A percentile compares a stretch with the other conserved stretches of the same genome.
phyloP scores from a whole-genome alignment of 2,329 filamentous ascomycete species.

The Aspergillus sp. region DNA sequence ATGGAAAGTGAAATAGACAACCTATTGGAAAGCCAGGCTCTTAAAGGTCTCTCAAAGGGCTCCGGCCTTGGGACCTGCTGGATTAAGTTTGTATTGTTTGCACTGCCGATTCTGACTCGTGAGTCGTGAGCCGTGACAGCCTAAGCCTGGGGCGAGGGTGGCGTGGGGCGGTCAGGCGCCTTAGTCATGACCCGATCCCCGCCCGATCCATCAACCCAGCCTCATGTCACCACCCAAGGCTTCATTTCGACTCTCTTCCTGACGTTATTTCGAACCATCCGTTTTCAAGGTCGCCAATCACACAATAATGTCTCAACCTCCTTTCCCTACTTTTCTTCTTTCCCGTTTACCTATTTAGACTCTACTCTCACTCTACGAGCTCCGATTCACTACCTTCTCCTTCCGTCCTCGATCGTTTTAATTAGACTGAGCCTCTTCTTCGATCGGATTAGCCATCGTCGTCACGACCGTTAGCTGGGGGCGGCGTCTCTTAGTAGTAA shows the following conservation, averaged over 20 bases:
- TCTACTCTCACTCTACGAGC: constrained; percentile 18
- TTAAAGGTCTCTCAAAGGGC: neutral
- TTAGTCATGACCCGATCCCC: constrained; percentile 27
- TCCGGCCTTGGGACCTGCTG: neutral
- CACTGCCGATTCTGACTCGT: neutral
- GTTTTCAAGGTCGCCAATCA: constrained; percentile 4
- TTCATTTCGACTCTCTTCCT: constrained; percentile 3
- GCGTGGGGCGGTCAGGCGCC: constrained; percentile 1
- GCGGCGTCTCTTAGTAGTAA: constrained; percentile 8
- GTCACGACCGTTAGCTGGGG: constrained; percentile 2
- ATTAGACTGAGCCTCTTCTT: constrained; percentile 17
- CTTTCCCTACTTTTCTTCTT: constrained; percentile 7
- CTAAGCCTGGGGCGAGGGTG: neutral
- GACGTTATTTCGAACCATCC: constrained; percentile 6
- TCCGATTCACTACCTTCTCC: constrained; percentile 13
- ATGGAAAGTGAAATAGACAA: neutral
- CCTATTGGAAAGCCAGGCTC: neutral
- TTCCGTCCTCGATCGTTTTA: constrained; percentile 15
- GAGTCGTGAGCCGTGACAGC: neutral
- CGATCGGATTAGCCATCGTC: constrained; percentile 7
- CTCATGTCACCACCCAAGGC: neutral
- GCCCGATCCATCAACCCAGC: constrained; percentile 15
- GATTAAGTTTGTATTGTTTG: constrained; percentile 20
- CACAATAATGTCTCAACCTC: constrained; percentile 14
- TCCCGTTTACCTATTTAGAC: constrained; percentile 18